Evolutionary conservation across 768 basidiomycete genomes (phyloP).

Genomic region (Leccinellum albellum): DNA sequence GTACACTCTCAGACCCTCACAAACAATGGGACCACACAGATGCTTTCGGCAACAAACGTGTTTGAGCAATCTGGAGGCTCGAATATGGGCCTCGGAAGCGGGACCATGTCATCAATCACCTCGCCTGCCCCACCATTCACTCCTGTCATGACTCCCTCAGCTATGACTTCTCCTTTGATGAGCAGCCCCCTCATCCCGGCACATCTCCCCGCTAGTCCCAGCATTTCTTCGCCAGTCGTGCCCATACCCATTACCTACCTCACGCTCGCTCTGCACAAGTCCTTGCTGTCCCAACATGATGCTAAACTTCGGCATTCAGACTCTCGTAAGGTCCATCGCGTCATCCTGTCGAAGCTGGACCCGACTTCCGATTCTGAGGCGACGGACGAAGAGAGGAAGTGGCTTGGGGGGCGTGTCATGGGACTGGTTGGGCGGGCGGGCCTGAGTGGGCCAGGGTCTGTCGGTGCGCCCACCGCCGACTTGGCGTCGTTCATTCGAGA

Average conservation of each 20-base stretch:
- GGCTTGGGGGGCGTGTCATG: slow-evolving; percentile 32
- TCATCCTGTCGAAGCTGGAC: slow-evolving; percentile 58
- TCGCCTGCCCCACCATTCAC: slow-evolving; percentile 16
- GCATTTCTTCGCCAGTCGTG: not conserved
- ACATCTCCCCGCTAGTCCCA: slow-evolving; percentile 18
- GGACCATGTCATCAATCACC: slow-evolving; percentile 15
- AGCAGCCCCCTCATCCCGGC: slow-evolving; percentile 5
- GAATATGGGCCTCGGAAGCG: slow-evolving; percentile 9
- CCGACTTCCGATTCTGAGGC: slow-evolving; percentile 29
- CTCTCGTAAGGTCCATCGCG: slow-evolving; percentile 58
- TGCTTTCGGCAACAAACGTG: slow-evolving; percentile 31
- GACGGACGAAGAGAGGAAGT: slow-evolving; percentile 30
- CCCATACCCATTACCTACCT: slow-evolving; percentile 16
- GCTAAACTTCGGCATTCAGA: slow-evolving; percentile 38
- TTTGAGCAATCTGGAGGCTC: slow-evolving; percentile 15
- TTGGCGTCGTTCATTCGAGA: slow-evolving; percentile 48
- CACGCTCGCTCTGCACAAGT: slow-evolving; percentile 22
- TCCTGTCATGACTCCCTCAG: not conserved
- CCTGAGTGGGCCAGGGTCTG: slow-evolving; percentile 37
- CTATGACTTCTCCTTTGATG: slow-evolving; percentile 7
- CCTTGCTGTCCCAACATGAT: slow-evolving; percentile 27
- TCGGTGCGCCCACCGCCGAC: slow-evolving; percentile 50
- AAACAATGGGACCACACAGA: slow-evolving; percentile 15
- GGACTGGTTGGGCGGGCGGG: slow-evolving; percentile 38
- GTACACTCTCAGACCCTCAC: slow-evolving; percentile 16